phyloP scores from a whole-genome alignment of 352 stramenopile genomes.

The Globisporangium orthogonon region DNA sequence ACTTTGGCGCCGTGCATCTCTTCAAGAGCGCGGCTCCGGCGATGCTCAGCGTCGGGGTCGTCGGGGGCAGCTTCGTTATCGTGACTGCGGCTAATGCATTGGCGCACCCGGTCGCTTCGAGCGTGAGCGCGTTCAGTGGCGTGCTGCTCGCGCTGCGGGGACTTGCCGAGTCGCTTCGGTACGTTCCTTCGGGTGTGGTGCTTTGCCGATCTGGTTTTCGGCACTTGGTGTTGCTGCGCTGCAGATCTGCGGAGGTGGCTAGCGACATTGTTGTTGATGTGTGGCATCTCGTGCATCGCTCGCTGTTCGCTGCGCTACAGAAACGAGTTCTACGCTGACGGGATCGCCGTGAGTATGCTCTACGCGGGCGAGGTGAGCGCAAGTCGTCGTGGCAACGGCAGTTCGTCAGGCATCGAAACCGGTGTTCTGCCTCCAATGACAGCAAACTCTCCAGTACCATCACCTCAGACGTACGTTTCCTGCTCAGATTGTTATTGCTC shows the following conservation, averaged over 20 bases:
- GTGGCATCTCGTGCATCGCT: not conserved
- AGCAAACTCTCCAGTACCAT: no score
- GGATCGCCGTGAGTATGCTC: slow-evolving; percentile 12
- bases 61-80: slow-evolving; percentile 28
- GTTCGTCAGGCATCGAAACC: no score
- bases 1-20: slow-evolving; percentile 48
- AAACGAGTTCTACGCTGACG: slow-evolving; percentile 6
- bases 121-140: slow-evolving; percentile 66
- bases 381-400: not conserved
- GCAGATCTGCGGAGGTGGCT: no score
- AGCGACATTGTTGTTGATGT: no score
- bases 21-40: slow-evolving; percentile 44
- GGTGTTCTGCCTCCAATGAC: no score
- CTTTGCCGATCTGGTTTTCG: no score
- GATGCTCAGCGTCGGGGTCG: slow-evolving; percentile 45
- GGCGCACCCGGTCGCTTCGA: slow-evolving; percentile 74
- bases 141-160: slow-evolving; percentile 89
- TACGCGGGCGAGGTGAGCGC: slow-evolving; percentile 5
- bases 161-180: slow-evolving; percentile 82
- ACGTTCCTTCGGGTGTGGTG: no score
- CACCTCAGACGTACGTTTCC: no score
- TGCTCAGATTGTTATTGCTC: no score
- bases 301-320: not conserved
- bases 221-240: no score
- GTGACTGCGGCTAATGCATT: slow-evolving; percentile 29